Conservation (phyloP, 2,329 filamentous ascomycete genomes). For the Cytospora piceae region DNA sequence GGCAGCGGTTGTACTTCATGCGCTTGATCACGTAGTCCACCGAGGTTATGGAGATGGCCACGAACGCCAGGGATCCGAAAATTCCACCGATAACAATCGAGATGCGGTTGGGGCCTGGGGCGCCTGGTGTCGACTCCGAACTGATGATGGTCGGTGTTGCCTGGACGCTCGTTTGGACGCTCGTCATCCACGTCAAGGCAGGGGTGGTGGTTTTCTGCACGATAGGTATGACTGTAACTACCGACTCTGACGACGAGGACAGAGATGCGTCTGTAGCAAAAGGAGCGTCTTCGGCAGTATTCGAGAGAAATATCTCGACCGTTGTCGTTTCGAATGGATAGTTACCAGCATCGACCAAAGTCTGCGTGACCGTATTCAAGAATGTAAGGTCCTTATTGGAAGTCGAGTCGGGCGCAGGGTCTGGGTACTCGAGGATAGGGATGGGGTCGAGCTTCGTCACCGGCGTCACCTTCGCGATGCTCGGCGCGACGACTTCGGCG, state of each 20-base stretch:
- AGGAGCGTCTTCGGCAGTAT: neutral
- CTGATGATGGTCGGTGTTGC: neutral
- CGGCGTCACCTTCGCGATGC: neutral
- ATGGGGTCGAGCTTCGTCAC: neutral
- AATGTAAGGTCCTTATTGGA: neutral
- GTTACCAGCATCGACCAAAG: neutral
- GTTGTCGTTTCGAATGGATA: neutral
- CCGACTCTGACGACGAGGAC: neutral
- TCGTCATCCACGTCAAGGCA: neutral
- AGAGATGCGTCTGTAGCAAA: neutral
- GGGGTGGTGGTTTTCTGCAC: neutral
- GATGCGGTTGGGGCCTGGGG: slow-evolving; percentile 33
- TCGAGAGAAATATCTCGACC: neutral
- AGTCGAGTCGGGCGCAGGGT: neutral
- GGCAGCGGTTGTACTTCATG: neutral
- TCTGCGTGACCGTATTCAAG: neutral
- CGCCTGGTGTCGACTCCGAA: neutral
- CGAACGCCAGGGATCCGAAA: slow-evolving; percentile 40
- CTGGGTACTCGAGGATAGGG: neutral
- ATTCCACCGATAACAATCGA: slow-evolving; percentile 42
- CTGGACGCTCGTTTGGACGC: neutral
- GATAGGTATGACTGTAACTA: neutral
- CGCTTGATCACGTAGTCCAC: slow-evolving; percentile 32
- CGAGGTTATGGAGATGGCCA: slow-evolving; percentile 38
- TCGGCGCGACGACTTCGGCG: neutral